These are phyloP conservation scores for Ophiostoma pallidulum DNA, from an alignment of 2,329 filamentous ascomycete genomes.

Conservation along the genomic window DNA sequence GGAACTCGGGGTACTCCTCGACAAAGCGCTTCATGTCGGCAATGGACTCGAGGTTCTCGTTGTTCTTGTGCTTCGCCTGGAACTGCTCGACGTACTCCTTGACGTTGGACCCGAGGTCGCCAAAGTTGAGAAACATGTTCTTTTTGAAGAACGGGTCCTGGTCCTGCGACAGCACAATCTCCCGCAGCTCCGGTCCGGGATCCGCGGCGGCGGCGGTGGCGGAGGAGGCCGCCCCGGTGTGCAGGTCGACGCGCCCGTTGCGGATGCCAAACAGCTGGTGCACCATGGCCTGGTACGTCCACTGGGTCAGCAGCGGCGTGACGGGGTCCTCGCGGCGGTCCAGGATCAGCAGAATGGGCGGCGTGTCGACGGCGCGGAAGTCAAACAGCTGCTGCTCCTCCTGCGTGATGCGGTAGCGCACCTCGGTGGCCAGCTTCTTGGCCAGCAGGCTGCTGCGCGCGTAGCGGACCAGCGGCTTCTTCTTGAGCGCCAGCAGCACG, in stretches of 20 bases:
- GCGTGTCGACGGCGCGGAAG: slow-evolving; percentile 88
- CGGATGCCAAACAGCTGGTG: slow-evolving; percentile 90
- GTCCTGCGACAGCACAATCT: slow-evolving; percentile 91
- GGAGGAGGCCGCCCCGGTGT: slow-evolving; percentile 60
- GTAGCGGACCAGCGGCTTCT: slow-evolving; percentile 90
- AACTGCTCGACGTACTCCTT: slow-evolving; percentile 99
- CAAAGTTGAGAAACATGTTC: slow-evolving; percentile 98
- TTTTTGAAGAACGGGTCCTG: slow-evolving; percentile 98
- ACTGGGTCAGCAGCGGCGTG: slow-evolving; percentile 88
- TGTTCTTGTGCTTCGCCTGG: slow-evolving; percentile 94
- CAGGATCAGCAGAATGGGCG: slow-evolving; percentile 81
- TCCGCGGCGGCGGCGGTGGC: slow-evolving; percentile 34
- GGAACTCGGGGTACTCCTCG: slow-evolving; percentile 96
- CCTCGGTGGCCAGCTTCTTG: slow-evolving; percentile 87
- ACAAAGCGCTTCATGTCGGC: slow-evolving; percentile 99
- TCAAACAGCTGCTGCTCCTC: slow-evolving; percentile 96
- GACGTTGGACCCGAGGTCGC: slow-evolving; percentile 88
- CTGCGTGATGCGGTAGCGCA: slow-evolving; percentile 86
- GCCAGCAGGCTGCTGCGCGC: slow-evolving; percentile 82
- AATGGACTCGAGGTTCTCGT: slow-evolving; percentile 92
- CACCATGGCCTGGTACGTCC: slow-evolving; percentile 99
- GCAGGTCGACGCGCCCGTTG: slow-evolving; percentile 88
- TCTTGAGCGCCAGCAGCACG: slow-evolving; percentile 80
- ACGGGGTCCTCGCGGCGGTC: slow-evolving; percentile 92
- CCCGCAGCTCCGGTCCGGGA: slow-evolving; percentile 75